A percentile compares a stretch with the other conserved stretches of the same genome.
Conservation (phyloP, 2,329 filamentous ascomycete genomes). For the Pseudopithomyces chartarum region DNA sequence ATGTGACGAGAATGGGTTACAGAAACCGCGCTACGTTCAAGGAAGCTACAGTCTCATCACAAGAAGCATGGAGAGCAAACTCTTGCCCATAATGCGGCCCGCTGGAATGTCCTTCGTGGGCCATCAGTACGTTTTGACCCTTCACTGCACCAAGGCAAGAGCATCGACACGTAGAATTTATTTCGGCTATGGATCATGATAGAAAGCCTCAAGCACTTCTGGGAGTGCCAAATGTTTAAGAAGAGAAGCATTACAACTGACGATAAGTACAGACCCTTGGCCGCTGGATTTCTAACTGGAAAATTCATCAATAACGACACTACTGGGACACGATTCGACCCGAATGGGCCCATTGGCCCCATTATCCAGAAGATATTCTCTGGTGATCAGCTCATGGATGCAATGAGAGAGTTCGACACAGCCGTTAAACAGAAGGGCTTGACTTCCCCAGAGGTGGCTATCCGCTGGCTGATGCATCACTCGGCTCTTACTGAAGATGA, state of each 20-base stretch:
- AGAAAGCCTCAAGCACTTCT: no score
- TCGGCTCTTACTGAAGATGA: constrained; percentile 11
- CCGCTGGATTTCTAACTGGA: constrained; percentile 14
- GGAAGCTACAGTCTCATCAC: constrained; percentile 16
- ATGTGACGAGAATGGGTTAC: constrained; percentile 14
- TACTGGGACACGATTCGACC: constrained; percentile 12
- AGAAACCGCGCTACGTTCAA: constrained; percentile 16
- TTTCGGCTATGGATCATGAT: no score
- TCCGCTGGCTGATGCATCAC: constrained; percentile 14
- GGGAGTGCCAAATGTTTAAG: no score
- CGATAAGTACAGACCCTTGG: constrained; percentile 4
- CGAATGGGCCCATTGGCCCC: constrained; percentile 5
- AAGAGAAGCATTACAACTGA: background rate
- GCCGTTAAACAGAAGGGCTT: constrained; percentile 6
- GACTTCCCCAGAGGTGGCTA: constrained; percentile 9
- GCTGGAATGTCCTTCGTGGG: constrained; percentile 9
- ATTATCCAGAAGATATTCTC: constrained; percentile 10
- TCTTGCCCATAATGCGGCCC: constrained; percentile 11
- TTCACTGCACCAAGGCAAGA: no score
- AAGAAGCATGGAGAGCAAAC: constrained; percentile 14
- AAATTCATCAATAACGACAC: constrained; percentile 11
- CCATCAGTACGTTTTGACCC: constrained; percentile 8
- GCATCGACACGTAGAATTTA: background rate
- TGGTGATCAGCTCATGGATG: background rate
- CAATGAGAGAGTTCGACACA: constrained; percentile 11